Conservation (phyloP, 2,329 filamentous ascomycete genomes). For the Helotiales sp. region DNA sequence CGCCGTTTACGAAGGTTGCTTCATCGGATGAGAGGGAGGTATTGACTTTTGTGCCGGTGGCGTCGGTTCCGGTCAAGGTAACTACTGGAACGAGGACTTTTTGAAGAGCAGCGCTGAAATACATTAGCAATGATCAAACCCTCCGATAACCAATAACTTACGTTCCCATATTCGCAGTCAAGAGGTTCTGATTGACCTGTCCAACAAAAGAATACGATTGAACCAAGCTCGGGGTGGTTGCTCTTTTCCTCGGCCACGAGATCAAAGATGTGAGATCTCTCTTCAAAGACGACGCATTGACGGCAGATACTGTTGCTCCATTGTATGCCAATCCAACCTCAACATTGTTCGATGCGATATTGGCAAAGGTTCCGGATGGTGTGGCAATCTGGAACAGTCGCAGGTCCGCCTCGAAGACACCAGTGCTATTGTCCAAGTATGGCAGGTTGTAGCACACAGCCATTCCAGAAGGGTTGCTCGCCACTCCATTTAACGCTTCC, state of each 20-base stretch:
- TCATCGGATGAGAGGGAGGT: slow-evolving; percentile 70
- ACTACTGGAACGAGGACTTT: slow-evolving; percentile 67
- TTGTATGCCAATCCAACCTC: slow-evolving; percentile 54
- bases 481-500: slow-evolving; percentile 49
- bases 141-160: slow-evolving; percentile 43
- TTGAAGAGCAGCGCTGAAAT: slow-evolving; percentile 46
- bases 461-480: slow-evolving; percentile 73
- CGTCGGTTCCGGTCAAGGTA: slow-evolving; percentile 59
- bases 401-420: slow-evolving; percentile 75
- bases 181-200: slow-evolving; percentile 59
- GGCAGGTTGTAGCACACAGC: slow-evolving; percentile 83
- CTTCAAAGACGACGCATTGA: slow-evolving; percentile 34
- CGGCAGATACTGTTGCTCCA: slow-evolving; percentile 52
- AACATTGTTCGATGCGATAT: slow-evolving; percentile 52
- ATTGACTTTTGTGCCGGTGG: slow-evolving; percentile 51
- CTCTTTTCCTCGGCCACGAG: slow-evolving; percentile 22
- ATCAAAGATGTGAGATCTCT: slow-evolving; percentile 26
- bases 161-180: slow-evolving; percentile 59
- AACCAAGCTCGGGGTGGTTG: slow-evolving; percentile 44
- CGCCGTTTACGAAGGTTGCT: slow-evolving; percentile 69
- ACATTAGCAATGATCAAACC: slow-evolving; percentile 36
- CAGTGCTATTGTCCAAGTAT: slow-evolving; percentile 64
- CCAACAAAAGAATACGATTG: slow-evolving; percentile 70
- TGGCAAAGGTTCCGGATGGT: slow-evolving; percentile 52
- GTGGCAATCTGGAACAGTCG: slow-evolving; percentile 69